Evolutionary conservation across 768 basidiomycete genomes (phyloP), one percentile per base, ranked within the genome.

Genomic region (Naganishia vaughanmartiniae): DNA sequence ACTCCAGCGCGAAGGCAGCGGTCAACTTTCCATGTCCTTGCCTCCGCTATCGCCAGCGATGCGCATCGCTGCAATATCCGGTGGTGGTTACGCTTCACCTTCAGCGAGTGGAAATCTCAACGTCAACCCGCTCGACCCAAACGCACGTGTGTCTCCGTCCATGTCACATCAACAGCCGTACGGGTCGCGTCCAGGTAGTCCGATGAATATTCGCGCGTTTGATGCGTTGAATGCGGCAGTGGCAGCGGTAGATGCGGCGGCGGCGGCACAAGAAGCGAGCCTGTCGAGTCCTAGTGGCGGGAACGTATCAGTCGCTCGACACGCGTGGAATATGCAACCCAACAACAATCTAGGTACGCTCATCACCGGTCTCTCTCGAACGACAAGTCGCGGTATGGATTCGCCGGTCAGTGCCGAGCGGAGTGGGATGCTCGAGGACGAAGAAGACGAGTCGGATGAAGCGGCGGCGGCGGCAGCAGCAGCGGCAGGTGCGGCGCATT

Each of bases 361-460:
- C 5, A 63, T 63, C 5, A 63, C 60, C 46, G 19, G 39, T 31
- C 46, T 51, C 31, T 51, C 55, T 21, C 30, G 68, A 21, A 63
- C 68, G 45, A 48, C 39, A n/a, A 66, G 71, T 60, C 57, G 71
- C 15, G 71, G 71, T 17, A 60, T 72, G 45, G 71, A 72, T 66
- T 65, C 58, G 4, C 71, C 71, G 19, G 67, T 72, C 53, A 60
- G 56, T 45, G 71, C 71, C 21, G 71, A 72, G 45, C 31, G 71
- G 31, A 68, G 66, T 21, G 71, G 71, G 11, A 36, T 63, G 10
- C 42, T 51, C 19, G 71, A 55, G 14, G 71, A 68, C 42, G 71
- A 72, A 36, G 71, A 72, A 9, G 60, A 63, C 12, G 57, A 58
- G 10, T 42, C 39, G 15, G 60, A 63, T 42, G 60, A 63, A 30